Percentiles rank a stretch among this genome's conserved stretches.
Evolutionary conservation across 805 yeast species (phyloP).

Genomic region (Yarrowia keelungensis): DNA sequence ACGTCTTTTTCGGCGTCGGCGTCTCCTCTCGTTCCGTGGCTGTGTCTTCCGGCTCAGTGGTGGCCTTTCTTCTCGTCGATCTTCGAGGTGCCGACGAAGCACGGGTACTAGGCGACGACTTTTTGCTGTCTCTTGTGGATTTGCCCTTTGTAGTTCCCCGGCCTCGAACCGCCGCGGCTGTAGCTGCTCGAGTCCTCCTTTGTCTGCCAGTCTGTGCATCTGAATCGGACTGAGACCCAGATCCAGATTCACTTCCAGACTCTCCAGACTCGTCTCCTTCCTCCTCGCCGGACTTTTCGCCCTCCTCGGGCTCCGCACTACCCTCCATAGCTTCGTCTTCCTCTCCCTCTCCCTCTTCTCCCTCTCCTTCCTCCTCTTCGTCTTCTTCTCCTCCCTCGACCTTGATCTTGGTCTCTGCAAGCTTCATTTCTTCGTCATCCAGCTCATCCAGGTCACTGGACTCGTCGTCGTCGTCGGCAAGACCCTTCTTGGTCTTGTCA

Average conservation of each 20-base stretch:
- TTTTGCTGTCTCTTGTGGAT: constrained; percentile 1
- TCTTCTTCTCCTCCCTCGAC: constrained; percentile 6
- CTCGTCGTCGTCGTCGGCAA: constrained; percentile 14
- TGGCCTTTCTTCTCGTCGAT: constrained; percentile 7
- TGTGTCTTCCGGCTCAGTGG: constrained; percentile 28
- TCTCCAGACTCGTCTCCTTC: constrained; percentile 8
- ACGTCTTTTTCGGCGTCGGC: constrained; percentile 32
- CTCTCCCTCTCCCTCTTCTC: too few relatives aligned
- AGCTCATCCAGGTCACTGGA: constrained; percentile 27
- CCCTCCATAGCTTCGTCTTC: neutral
- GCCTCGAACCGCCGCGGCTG: constrained; percentile 21
- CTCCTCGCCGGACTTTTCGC: neutral
- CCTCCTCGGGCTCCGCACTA: constrained; percentile 1
- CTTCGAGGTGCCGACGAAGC: constrained; percentile 28
- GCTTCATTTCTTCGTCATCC: constrained; percentile 32
- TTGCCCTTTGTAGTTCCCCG: constrained; percentile 23
- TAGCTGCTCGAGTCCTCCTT: constrained; percentile 29
- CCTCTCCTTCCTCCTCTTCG: neutral
- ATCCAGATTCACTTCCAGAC: constrained; percentile 11
- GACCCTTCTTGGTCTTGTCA: neutral
- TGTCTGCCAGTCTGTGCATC: constrained; percentile 6
- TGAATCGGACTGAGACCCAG: constrained; percentile 23
- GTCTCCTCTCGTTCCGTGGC: constrained; percentile 29
- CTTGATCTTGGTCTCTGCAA: constrained; percentile 22
- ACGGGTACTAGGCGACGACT: constrained; percentile 24